Evolutionary conservation across 2,329 filamentous ascomycete genomes (phyloP).

Genomic region (Aspergillus texensis): DNA sequence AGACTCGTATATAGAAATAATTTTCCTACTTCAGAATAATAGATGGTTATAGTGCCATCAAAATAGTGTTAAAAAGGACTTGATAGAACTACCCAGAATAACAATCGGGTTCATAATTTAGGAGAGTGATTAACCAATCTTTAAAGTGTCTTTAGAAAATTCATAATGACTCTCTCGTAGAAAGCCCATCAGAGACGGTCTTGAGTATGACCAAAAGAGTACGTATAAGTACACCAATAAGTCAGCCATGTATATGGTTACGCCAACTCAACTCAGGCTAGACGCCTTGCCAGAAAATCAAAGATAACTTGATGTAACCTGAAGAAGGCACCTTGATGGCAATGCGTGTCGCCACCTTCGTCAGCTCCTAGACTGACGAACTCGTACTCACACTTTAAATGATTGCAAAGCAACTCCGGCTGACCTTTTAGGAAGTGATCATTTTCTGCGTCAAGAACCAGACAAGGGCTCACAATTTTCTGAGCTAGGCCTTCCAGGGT

Average conservation of each 20-base stretch:
- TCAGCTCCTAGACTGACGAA: background rate
- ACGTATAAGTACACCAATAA: too few species aligned
- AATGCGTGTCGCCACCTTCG: conserved; percentile 5
- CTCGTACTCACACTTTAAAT: background rate
- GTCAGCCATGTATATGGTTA: background rate
- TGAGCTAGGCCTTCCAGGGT: background rate
- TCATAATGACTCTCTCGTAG: too few species aligned
- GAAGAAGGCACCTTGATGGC: conserved; percentile 5
- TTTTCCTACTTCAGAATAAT: too few species aligned
- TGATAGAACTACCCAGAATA: too few species aligned
- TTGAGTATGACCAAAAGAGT: too few species aligned
- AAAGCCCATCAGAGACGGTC: too few species aligned
- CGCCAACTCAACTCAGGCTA: background rate
- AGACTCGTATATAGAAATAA: too few species aligned
- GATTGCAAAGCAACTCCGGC: background rate
- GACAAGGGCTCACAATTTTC: background rate
- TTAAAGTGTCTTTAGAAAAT: too few species aligned
- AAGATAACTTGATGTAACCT: conserved; percentile 6
- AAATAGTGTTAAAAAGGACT: too few species aligned
- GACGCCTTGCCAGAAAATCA: background rate
- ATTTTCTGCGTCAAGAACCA: conserved; percentile 4
- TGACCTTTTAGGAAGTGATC: conserved; percentile 6
- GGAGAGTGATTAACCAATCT: too few species aligned
- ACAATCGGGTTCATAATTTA: too few species aligned
- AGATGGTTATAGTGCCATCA: too few species aligned